Conservation (phyloP, 495 filamentous ascomycete genomes). For the Halenospora varia region DNA sequence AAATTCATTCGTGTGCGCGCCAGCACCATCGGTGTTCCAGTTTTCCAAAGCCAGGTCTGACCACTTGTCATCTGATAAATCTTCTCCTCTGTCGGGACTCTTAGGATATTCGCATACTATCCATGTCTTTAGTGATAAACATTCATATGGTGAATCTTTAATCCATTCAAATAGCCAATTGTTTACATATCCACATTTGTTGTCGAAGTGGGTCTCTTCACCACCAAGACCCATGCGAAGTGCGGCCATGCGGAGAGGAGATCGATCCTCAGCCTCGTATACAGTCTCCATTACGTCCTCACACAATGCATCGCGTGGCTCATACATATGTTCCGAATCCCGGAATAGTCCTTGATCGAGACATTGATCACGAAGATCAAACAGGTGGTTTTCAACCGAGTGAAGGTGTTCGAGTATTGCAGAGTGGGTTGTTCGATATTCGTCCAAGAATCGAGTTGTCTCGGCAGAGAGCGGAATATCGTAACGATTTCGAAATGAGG, state of each 20-base stretch:
- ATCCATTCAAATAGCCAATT: slow-evolving; percentile 21
- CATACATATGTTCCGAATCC: slow-evolving; percentile 14
- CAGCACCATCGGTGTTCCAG: slow-evolving; percentile 19
- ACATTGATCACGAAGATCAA: slow-evolving; percentile 16
- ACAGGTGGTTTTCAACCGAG: slow-evolving; percentile 12
- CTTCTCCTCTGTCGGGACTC: background rate
- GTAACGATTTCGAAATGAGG: slow-evolving; percentile 5
- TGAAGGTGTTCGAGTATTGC: slow-evolving; percentile 10
- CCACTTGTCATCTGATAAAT: slow-evolving; percentile 17
- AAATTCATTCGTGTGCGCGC: slow-evolving; percentile 4
- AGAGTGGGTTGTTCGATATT: slow-evolving; percentile 10
- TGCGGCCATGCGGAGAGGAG: slow-evolving; percentile 13
- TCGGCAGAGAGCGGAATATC: slow-evolving; percentile 3
- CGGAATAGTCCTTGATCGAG: slow-evolving; percentile 12
- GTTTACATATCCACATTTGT: slow-evolving; percentile 23
- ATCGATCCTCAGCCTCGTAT: slow-evolving; percentile 14
- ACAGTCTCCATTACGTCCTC: slow-evolving; percentile 19
- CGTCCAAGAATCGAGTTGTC: slow-evolving; percentile 6
- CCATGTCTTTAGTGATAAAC: slow-evolving; percentile 3
- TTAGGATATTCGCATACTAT: slow-evolving; percentile 14
- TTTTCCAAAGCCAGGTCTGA: slow-evolving; percentile 12
- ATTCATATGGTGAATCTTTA: slow-evolving; percentile 19
- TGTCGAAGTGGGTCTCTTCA: slow-evolving; percentile 3
- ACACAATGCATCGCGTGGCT: slow-evolving; percentile 10
- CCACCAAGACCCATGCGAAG: background rate